Conservation (phyloP, 148 eudicot species). For the Agrostemma githago region DNA sequence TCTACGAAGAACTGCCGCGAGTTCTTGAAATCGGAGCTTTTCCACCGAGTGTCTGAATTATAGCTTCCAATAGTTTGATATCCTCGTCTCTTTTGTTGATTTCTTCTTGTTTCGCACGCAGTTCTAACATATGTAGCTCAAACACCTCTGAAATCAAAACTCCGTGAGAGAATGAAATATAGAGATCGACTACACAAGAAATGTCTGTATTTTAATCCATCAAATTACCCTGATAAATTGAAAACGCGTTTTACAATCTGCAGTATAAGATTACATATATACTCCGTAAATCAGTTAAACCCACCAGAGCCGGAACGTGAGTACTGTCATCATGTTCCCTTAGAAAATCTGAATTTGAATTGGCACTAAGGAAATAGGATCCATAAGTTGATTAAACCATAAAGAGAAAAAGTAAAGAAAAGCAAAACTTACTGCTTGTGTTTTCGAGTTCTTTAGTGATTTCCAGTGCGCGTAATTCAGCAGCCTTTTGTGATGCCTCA, state of each 20-base stretch:
- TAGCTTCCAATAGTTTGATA: constrained; percentile 88
- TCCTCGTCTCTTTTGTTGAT: constrained; percentile 73
- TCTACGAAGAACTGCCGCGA: constrained; percentile 22
- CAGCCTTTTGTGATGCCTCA: constrained; percentile 83
- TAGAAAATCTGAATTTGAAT: neutral
- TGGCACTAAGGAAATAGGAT: neutral
- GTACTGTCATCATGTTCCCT: too few relatives aligned
- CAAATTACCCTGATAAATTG: neutral
- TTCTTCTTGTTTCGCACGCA: constrained; percentile 84
- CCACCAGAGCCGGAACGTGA: too few relatives aligned
- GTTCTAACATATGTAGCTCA: constrained; percentile 83
- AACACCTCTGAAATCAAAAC: constrained; percentile 68
- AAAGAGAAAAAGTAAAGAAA: neutral
- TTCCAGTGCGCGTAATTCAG: constrained; percentile 76
- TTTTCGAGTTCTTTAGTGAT: constrained; percentile 87
- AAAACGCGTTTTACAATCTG: neutral
- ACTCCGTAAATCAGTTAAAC: too few relatives aligned
- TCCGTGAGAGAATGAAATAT: neutral
- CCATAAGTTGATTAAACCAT: constrained; percentile 2
- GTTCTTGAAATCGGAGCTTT: constrained; percentile 35
- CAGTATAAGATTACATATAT: neutral
- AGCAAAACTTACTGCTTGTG: constrained; percentile 67
- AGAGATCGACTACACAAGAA: neutral
- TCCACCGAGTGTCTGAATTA: constrained; percentile 89
- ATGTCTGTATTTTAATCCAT: neutral